These are phyloP conservation scores for Rhododendron williamsianum DNA, from an alignment of 148 eudicot genomes.

Conservation along the genomic window DNA sequence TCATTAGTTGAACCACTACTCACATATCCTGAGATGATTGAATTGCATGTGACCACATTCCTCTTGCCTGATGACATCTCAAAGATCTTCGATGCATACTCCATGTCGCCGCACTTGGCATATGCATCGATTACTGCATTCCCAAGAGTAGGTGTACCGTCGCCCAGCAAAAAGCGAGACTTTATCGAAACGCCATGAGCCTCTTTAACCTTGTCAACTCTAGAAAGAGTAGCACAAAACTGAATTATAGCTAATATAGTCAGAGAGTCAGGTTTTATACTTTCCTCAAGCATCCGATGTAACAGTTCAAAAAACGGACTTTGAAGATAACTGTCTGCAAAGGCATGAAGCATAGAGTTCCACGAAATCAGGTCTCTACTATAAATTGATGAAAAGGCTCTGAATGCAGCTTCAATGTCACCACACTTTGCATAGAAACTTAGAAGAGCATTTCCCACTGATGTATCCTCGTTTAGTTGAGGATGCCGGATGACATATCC, in stretches of 20 bases:
- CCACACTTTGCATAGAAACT: conserved; percentile 54
- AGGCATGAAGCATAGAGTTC: conserved; percentile 62
- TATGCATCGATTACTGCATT: conserved; percentile 66
- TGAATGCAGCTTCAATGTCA: conserved; percentile 35
- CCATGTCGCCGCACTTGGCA: conserved; percentile 53
- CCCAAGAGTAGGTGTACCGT: conserved; percentile 34
- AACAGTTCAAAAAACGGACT: conserved; percentile 28
- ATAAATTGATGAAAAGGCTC: conserved; percentile 31
- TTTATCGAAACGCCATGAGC: conserved; percentile 54
- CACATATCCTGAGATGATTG: conserved; percentile 28
- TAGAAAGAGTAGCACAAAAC: conserved; percentile 35
- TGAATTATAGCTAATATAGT: conserved; percentile 52
- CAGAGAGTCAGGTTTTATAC: conserved; percentile 50
- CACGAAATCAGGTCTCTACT: conserved; percentile 64
- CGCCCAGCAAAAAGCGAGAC: conserved; percentile 22
- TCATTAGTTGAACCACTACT: conserved; percentile 25
- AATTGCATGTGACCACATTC: conserved; percentile 31
- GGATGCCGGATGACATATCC: conserved; percentile 41
- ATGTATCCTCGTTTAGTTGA: conserved; percentile 28
- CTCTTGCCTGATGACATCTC: conserved; percentile 24
- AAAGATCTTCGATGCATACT: conserved; percentile 50
- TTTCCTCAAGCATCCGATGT: conserved; percentile 40
- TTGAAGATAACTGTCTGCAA: conserved; percentile 32
- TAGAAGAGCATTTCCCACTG: conserved; percentile 53
- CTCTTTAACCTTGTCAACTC: conserved; percentile 49